phyloP scores from a whole-genome alignment of 2,329 filamentous ascomycete species.

The Phialemoniopsis sp. region DNA sequence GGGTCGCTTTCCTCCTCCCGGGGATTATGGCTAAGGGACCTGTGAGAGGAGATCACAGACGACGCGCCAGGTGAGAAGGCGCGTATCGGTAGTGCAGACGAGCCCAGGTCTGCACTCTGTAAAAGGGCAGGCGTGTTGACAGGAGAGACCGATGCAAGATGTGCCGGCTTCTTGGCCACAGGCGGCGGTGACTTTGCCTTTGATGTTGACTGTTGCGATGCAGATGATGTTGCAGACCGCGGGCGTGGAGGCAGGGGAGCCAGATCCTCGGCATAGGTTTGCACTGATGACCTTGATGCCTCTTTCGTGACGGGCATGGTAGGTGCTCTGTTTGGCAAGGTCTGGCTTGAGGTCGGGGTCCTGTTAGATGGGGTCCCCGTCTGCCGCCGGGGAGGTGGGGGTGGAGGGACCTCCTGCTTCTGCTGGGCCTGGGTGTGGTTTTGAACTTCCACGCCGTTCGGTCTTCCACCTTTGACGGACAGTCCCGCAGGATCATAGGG shows the following conservation, averaged over 20 bases:
- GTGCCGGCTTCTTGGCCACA: slow-evolving; percentile 60
- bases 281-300: not conserved
- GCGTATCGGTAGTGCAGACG: too few relatives aligned
- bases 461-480: slow-evolving; percentile 39
- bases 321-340: too few relatives aligned
- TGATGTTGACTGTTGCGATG: slow-evolving; percentile 17
- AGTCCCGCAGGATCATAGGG: slow-evolving; percentile 42
- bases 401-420: slow-evolving; percentile 33
- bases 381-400: slow-evolving; percentile 25
- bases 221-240: slow-evolving; percentile 12
- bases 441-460: slow-evolving; percentile 37
- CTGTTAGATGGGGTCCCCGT: slow-evolving; percentile 10
- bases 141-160: slow-evolving; percentile 34
- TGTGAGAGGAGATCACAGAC: slow-evolving; percentile 3
- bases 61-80: too few relatives aligned
- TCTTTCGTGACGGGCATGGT: slow-evolving; percentile 2
- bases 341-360: slow-evolving; percentile 11
- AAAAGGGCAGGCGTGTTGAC: slow-evolving; percentile 14
- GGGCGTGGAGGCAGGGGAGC: slow-evolving; percentile 21
- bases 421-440: slow-evolving; percentile 14
- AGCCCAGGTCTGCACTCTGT: slow-evolving; percentile 8
- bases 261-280: slow-evolving; percentile 17
- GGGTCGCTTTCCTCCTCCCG: not conserved
- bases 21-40: not conserved
- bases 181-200: slow-evolving; percentile 47